A percentile compares a stretch with the other conserved stretches of the same genome.
These are phyloP conservation scores for Secale cereale DNA, from an alignment of 176 grass and related monocot species.

Conservation along the genomic window DNA sequence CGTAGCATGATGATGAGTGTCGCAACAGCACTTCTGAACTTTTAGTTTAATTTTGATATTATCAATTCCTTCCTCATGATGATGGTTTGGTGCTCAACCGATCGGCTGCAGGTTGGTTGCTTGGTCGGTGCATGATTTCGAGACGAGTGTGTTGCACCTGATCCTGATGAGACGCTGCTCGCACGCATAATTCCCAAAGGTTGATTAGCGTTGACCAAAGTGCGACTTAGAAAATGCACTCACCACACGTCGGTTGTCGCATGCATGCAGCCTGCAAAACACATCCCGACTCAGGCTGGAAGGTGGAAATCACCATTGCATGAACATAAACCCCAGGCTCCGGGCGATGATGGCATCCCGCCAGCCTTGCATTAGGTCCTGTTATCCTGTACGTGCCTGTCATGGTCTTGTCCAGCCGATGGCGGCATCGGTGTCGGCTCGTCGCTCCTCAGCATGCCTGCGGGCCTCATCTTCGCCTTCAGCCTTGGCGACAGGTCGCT, in stretches of 20 bases:
- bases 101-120: neutral
- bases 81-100: neutral
- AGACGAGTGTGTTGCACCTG: neutral
- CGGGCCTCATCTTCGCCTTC: too few species aligned
- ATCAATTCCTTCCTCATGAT: too few species aligned
- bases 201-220: neutral
- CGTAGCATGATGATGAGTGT: neutral
- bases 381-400: too few species aligned
- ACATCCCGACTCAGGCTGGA: neutral
- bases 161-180: neutral
- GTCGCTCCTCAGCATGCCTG: too few species aligned
- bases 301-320: neutral
- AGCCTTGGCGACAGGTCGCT: too few species aligned
- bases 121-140: neutral
- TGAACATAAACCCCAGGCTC: too few species aligned
- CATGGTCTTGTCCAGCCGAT: too few species aligned
- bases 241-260: neutral
- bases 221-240: neutral
- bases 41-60: neutral
- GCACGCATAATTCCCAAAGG: neutral
- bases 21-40: neutral
- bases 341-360: too few species aligned
- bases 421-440: too few species aligned
- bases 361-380: too few species aligned
- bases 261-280: neutral